phyloP scores from a whole-genome alignment of 2,329 filamentous ascomycete genomes.

The Penicillium sp. region DNA sequence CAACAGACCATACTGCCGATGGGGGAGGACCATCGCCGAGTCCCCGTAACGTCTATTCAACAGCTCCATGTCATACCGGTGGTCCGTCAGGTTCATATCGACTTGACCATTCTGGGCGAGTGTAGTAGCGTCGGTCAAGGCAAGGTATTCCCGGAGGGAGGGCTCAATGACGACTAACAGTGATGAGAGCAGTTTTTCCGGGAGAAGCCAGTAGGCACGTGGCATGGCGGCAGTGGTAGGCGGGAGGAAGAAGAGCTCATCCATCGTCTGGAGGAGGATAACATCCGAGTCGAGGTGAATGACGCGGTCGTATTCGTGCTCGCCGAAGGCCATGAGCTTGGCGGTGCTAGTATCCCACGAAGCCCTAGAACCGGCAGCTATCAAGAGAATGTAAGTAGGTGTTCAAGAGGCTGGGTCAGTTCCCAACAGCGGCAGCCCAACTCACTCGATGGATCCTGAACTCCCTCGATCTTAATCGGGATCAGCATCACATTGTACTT shows the following conservation, averaged over 20 bases:
- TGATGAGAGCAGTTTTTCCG: constrained; percentile 49
- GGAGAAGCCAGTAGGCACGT: constrained; percentile 60
- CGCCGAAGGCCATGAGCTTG: constrained; percentile 61
- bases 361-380: constrained; percentile 20
- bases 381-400: not conserved
- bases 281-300: constrained; percentile 57
- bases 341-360: constrained; percentile 59
- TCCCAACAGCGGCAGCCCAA: not conserved
- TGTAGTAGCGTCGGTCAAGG: constrained; percentile 23
- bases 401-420: not conserved
- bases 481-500: constrained; percentile 44
- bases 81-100: constrained; percentile 14
- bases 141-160: constrained; percentile 40
- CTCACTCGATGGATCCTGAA: constrained; percentile 21
- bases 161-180: constrained; percentile 57
- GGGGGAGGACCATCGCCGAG: constrained; percentile 54
- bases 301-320: constrained; percentile 53
- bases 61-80: constrained; percentile 57
- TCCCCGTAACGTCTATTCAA: constrained; percentile 55
- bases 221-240: constrained; percentile 56
- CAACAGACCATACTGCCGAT: constrained; percentile 54
- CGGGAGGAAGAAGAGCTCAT: constrained; percentile 63
- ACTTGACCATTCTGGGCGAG: constrained; percentile 25
- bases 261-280: constrained; percentile 54
- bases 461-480: constrained; percentile 38